Conservation (phyloP, 306 rosid genomes). For the Medicago arabica region DNA sequence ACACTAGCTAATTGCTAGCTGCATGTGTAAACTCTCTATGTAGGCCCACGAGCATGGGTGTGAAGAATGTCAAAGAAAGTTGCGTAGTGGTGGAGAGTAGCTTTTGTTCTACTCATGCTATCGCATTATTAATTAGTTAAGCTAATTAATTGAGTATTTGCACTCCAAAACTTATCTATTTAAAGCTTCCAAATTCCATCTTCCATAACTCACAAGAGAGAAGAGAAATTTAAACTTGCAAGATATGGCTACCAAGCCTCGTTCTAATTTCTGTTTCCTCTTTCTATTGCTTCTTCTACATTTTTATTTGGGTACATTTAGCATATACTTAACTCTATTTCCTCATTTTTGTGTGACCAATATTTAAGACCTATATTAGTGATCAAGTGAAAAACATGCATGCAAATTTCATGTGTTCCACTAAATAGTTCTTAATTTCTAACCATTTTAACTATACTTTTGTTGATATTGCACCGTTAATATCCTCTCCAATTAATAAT, state of each 20-base stretch:
- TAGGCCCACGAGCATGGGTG: conserved; percentile 1
- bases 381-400: neutral
- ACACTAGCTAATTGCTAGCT: neutral
- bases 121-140: neutral
- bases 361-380: too few species aligned
- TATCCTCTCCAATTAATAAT: neutral
- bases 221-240: neutral
- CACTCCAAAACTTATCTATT: conserved; percentile 14
- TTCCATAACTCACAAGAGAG: neutral
- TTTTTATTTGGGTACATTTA: conserved; percentile 52
- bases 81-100: conserved; percentile 20
- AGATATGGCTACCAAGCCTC: conserved; percentile 48
- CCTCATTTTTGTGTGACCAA: neutral
- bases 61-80: conserved; percentile 31
- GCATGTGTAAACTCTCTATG: neutral
- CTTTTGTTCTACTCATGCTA: conserved; percentile 25
- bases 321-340: neutral
- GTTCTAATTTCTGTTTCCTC: conserved; percentile 35
- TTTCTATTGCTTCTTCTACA: conserved; percentile 49
- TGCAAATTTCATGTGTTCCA: neutral
- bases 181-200: neutral
- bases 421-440: neutral
- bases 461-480: neutral
- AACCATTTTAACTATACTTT: neutral
- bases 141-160: conserved; percentile 7